Conservation (phyloP, 2,329 filamentous ascomycete species). For the Shiraia bambusicola region DNA sequence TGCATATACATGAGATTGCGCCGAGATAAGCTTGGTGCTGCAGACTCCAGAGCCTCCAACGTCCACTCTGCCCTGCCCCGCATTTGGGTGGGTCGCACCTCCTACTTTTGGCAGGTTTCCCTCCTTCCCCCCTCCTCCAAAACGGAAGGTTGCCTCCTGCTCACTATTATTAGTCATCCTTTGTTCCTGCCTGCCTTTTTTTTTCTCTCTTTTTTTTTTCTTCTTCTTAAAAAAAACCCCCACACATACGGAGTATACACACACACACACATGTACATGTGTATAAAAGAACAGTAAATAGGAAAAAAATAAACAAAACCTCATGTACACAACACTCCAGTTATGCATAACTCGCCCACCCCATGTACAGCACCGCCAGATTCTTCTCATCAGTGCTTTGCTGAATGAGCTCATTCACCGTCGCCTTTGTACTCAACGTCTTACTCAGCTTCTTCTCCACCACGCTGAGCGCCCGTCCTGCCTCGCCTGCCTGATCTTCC, state of each 20-base stretch:
- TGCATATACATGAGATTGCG: neutral
- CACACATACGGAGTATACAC: too few relatives aligned
- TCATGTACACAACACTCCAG: too few relatives aligned
- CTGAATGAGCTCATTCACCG: conserved; percentile 95
- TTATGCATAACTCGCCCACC: conserved; percentile 43
- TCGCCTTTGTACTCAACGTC: conserved; percentile 89
- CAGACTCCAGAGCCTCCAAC: neutral
- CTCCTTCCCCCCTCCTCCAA: neutral
- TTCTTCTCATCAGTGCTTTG: conserved; percentile 93
- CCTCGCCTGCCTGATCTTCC: conserved; percentile 70
- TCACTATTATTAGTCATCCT: too few relatives aligned
- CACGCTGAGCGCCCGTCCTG: conserved; percentile 85
- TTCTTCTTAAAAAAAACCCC: too few relatives aligned
- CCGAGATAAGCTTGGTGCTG: neutral
- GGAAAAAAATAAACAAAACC: neutral
- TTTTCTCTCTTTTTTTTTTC: too few relatives aligned
- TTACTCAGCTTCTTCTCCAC: conserved; percentile 96
- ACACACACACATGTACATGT: too few relatives aligned
- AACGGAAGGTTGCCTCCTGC: neutral
- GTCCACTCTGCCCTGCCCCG: neutral
- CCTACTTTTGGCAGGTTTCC: neutral
- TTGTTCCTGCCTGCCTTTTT: too few relatives aligned
- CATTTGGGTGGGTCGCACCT: conserved; percentile 1
- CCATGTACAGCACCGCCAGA: conserved; percentile 73
- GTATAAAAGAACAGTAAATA: neutral